These are phyloP conservation scores for Eimeria tenella DNA, from an alignment of 169 alveolate species.

Conservation along the genomic window DNA sequence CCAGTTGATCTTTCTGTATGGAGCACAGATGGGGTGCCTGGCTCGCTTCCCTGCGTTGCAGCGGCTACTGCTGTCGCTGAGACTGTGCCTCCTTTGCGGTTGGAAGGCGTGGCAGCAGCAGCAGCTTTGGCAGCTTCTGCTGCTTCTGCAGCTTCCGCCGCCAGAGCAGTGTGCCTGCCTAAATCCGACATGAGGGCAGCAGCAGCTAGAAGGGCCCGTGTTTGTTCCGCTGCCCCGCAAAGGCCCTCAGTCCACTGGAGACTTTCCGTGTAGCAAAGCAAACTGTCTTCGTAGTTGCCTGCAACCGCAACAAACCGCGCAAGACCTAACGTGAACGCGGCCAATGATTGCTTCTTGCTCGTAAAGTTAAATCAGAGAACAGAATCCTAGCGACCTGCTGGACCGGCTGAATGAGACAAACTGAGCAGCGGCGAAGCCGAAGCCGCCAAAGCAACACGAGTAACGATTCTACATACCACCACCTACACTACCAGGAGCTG, in stretches of 20 bases:
- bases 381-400: no score
- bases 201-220: slow-evolving; percentile 32
- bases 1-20: neutral
- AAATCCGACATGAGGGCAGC: slow-evolving; percentile 43
- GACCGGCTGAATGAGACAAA: neutral
- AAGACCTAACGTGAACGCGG: no score
- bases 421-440: neutral
- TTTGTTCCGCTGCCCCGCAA: slow-evolving; percentile 47
- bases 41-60: neutral
- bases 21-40: neutral
- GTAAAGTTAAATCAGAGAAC: no score
- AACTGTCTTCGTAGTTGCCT: slow-evolving; percentile 66
- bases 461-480: neutral
- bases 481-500: neutral
- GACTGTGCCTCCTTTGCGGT: slow-evolving; percentile 57
- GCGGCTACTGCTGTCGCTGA: slow-evolving; percentile 50
- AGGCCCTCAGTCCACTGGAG: slow-evolving; percentile 64
- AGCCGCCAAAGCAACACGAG: neutral
- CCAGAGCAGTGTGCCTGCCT: slow-evolving; percentile 60
- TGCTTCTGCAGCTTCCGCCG: slow-evolving; percentile 71
- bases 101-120: slow-evolving; percentile 32
- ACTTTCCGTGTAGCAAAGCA: slow-evolving; percentile 49
- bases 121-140: slow-evolving; percentile 53
- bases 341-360: no score
- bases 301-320: slow-evolving; percentile 3